Percentiles rank a stretch among this genome's conserved stretches.
Evolutionary conservation across 164 flowering plant species (phyloP).

Genomic region (Aristolochia fimbriata): DNA sequence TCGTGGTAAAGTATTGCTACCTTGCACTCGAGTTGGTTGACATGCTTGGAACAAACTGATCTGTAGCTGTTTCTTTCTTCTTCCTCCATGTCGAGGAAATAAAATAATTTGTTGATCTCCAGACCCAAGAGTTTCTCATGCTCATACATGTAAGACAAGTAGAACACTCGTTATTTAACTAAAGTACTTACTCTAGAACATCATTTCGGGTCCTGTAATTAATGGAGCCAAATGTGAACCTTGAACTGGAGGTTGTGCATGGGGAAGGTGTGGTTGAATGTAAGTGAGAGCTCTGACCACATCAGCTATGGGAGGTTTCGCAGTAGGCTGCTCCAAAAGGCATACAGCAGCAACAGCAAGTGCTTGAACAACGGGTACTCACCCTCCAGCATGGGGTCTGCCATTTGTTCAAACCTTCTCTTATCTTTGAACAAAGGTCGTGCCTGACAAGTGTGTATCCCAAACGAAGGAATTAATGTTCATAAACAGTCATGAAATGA

Average conservation of each 20-base stretch:
- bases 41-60: too few relatives aligned
- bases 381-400: background rate
- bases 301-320: slow-evolving; percentile 1
- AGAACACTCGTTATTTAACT: too few relatives aligned
- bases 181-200: too few relatives aligned
- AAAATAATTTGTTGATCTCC: background rate
- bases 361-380: slow-evolving; percentile 1
- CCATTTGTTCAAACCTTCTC: background rate
- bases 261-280: background rate
- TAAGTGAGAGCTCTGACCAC: background rate
- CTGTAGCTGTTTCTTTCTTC: too few relatives aligned
- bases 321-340: background rate
- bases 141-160: too few relatives aligned
- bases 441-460: background rate
- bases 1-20: too few relatives aligned
- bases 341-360: background rate
- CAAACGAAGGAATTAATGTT: background rate
- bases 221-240: background rate
- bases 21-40: too few relatives aligned
- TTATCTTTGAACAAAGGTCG: background rate
- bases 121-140: too few relatives aligned
- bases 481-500: background rate
- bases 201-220: too few relatives aligned
- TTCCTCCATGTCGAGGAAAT: too few relatives aligned
- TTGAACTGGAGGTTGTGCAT: background rate